Conservation (phyloP, 176 grass and related monocot species). For the Paspalum notatum region DNA sequence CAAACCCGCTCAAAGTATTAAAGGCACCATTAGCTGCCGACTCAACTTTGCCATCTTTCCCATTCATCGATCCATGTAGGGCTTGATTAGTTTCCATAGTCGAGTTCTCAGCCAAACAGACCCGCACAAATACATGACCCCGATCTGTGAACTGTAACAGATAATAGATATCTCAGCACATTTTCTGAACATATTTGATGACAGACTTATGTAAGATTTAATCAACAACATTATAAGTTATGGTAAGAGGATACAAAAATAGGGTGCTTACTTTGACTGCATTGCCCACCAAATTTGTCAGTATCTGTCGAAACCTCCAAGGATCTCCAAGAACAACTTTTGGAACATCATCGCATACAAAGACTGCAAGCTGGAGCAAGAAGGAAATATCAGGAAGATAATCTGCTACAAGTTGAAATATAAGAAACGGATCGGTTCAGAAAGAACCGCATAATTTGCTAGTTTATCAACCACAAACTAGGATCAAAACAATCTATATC, state of each 20-base stretch:
- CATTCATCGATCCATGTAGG: constrained; percentile 46
- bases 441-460: constrained; percentile 11
- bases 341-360: constrained; percentile 87
- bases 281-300: constrained; percentile 96
- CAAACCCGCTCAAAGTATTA: constrained; percentile 88
- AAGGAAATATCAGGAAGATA: constrained; percentile 32
- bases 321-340: constrained; percentile 86
- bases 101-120: constrained; percentile 68
- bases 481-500: constrained; percentile 5
- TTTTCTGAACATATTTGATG: neutral
- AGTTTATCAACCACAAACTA: constrained; percentile 18
- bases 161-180: constrained; percentile 35
- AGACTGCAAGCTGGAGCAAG: constrained; percentile 79
- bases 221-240: neutral
- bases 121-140: constrained; percentile 92
- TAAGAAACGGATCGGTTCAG: neutral
- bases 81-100: constrained; percentile 34
- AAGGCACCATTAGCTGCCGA: constrained; percentile 46
- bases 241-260: constrained; percentile 28
- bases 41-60: constrained; percentile 53
- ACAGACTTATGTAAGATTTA: neutral
- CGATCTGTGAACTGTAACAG: constrained; percentile 81
- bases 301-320: constrained; percentile 89
- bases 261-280: constrained; percentile 83
- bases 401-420: neutral